Conservation (phyloP, 768 basidiomycete species). For the Podaxis sp. region DNA sequence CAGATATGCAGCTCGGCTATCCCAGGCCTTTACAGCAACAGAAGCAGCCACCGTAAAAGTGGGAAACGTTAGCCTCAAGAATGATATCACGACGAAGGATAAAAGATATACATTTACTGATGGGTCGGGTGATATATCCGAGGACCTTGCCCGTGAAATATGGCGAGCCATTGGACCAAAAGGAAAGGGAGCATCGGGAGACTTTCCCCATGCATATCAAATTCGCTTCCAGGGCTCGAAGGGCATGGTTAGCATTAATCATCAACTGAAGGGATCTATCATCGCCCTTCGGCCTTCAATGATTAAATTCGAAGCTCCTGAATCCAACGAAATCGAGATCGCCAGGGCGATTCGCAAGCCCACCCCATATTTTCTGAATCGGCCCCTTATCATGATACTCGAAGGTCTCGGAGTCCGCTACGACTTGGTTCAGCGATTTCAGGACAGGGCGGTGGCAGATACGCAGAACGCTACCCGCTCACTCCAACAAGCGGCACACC, state of each 20-base stretch:
- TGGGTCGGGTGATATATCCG: constrained; percentile 62
- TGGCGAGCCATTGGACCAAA: constrained; percentile 31
- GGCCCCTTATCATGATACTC: constrained; percentile 62
- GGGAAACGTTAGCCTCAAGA: constrained; percentile 36
- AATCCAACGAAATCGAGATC: constrained; percentile 50
- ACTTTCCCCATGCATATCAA: constrained; percentile 48
- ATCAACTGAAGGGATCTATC: constrained; percentile 37
- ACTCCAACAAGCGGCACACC: constrained; percentile 35
- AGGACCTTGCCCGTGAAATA: constrained; percentile 47
- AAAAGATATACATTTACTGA: constrained; percentile 55
- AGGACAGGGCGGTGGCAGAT: constrained; percentile 44
- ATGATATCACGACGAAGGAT: constrained; percentile 28
- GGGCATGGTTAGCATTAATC: constrained; percentile 56
- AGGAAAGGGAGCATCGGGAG: constrained; percentile 18
- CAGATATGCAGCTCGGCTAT: constrained; percentile 64
- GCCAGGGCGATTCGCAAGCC: constrained; percentile 59
- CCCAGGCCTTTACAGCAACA: constrained; percentile 71
- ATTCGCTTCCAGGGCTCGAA: constrained; percentile 61
- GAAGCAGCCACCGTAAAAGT: constrained; percentile 41
- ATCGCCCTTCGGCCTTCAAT: constrained; percentile 55
- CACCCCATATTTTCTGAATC: constrained; percentile 49
- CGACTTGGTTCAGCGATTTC: constrained; percentile 45
- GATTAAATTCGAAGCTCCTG: constrained; percentile 58
- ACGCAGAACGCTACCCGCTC: constrained; percentile 37
- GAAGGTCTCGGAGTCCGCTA: constrained; percentile 54